Percentiles rank a stretch among this genome's conserved stretches.
Evolutionary conservation across 1,284 basidiomycete species (phyloP).

Genomic region (Phenoliferia sp.): DNA sequence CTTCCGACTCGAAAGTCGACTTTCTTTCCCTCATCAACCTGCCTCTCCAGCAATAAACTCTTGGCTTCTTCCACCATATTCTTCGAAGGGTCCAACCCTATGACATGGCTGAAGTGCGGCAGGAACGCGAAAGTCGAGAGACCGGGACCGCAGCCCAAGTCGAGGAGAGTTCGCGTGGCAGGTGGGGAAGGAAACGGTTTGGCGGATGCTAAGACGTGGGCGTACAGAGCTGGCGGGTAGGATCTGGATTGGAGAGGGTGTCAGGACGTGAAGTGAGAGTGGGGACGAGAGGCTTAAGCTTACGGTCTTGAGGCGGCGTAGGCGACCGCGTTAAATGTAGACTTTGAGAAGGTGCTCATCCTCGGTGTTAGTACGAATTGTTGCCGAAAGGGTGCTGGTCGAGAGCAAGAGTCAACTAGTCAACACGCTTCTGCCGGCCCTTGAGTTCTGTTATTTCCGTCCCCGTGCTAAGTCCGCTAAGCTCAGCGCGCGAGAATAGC

Average conservation of each 20-base stretch:
- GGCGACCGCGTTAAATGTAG: neutral
- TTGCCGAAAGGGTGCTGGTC: too few relatives aligned
- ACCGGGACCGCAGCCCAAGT: slow-evolving; percentile 36
- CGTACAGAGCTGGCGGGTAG: slow-evolving; percentile 11
- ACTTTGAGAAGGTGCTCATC: neutral
- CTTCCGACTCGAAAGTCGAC: slow-evolving; percentile 39
- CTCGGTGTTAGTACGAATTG: too few relatives aligned
- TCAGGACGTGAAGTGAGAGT: neutral
- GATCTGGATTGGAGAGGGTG: neutral
- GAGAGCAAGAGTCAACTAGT: too few relatives aligned
- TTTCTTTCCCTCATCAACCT: slow-evolving; percentile 31
- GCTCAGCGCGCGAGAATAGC: too few relatives aligned
- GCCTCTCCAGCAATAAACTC: slow-evolving; percentile 39
- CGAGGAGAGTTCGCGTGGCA: slow-evolving; percentile 16
- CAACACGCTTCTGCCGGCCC: too few relatives aligned
- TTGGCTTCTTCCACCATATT: slow-evolving; percentile 67
- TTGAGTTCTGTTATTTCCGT: too few relatives aligned
- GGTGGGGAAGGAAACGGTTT: neutral
- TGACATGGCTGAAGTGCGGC: slow-evolving; percentile 53
- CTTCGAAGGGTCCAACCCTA: slow-evolving; percentile 67
- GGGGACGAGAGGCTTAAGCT: neutral
- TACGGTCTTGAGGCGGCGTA: neutral
- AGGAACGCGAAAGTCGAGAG: slow-evolving; percentile 24
- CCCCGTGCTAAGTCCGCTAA: too few relatives aligned
- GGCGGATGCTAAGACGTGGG: neutral